Conservation (phyloP, 192 early-diverging fungal genomes). For the Rhizophagus clarus region DNA sequence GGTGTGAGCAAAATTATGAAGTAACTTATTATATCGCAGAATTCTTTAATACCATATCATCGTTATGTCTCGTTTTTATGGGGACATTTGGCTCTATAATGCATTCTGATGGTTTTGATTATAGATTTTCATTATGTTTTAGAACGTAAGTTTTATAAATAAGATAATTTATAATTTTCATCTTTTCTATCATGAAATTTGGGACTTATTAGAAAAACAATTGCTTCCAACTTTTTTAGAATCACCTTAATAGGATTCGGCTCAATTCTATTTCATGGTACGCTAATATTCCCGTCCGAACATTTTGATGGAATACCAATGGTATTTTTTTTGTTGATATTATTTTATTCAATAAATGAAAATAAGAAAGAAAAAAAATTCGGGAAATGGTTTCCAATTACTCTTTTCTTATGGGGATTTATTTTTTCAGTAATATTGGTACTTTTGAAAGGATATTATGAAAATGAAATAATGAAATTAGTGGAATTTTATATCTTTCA, state of each 20-base stretch:
- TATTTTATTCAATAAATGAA: constrained; percentile 40
- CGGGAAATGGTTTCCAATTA: constrained; percentile 40
- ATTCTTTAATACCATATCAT: constrained; percentile 65
- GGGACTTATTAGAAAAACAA: too few species aligned
- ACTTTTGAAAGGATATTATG: constrained; percentile 25
- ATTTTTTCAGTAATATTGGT: constrained; percentile 37
- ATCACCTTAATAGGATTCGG: constrained; percentile 38
- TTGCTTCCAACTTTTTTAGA: background rate
- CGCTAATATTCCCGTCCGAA: constrained; percentile 36
- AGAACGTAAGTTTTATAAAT: constrained; percentile 26
- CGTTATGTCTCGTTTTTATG: constrained; percentile 41
- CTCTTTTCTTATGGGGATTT: constrained; percentile 39
- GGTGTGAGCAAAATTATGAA: constrained; percentile 73
- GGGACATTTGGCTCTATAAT: constrained; percentile 39
- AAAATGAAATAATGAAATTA: constrained; percentile 15
- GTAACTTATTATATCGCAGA: constrained; percentile 67
- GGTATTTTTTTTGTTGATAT: constrained; percentile 36
- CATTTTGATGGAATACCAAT: constrained; percentile 43
- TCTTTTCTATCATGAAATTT: background rate
- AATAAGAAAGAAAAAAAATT: constrained; percentile 36
- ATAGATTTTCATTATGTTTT: constrained; percentile 38
- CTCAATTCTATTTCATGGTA: constrained; percentile 41
- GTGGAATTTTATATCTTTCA: constrained; percentile 10
- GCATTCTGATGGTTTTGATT: constrained; percentile 34
- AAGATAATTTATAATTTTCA: background rate